Percentiles rank a stretch among this genome's conserved stretches.
These are phyloP conservation scores for Isoetes taiwanensis DNA, from an alignment of 75 land plant species.

Conservation along the genomic window DNA sequence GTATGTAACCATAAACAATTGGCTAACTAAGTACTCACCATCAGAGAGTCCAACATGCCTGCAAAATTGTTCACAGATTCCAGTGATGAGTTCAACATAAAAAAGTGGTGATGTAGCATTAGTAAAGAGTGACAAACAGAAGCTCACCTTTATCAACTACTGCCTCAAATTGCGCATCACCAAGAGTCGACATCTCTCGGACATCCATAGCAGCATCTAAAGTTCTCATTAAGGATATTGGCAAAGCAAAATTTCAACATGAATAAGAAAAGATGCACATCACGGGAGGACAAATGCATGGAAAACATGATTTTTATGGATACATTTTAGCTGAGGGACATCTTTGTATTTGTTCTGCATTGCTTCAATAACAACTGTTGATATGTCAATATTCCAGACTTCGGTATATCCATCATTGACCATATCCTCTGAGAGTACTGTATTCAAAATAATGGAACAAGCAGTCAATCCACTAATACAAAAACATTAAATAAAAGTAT, in stretches of 20 bases:
- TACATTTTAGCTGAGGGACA: conserved; percentile 12
- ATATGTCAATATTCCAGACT: conserved; percentile 77
- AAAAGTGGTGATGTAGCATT: background rate
- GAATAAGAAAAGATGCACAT: conserved; percentile 35
- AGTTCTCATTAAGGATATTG: background rate
- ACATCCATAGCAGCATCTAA: conserved; percentile 75
- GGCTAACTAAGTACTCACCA: conserved; percentile 36
- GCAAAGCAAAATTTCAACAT: background rate
- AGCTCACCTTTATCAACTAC: conserved; percentile 81
- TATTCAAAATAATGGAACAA: too few relatives aligned
- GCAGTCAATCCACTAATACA: too few relatives aligned
- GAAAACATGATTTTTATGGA: too few relatives aligned
- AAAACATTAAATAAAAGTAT: too few relatives aligned
- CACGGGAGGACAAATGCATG: conserved; percentile 21
- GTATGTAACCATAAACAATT: background rate
- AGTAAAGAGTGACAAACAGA: background rate
- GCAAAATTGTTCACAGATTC: conserved; percentile 4
- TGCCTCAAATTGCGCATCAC: conserved; percentile 49
- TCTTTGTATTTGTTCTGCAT: conserved; percentile 61
- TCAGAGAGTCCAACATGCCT: conserved; percentile 78
- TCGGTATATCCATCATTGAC: conserved; percentile 73
- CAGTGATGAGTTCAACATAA: background rate
- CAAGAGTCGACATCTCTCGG: conserved; percentile 57
- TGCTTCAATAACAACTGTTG: conserved; percentile 70
- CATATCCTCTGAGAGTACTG: conserved; percentile 81